phyloP scores from a whole-genome alignment of 2,329 filamentous ascomycete genomes.

The Scytalidium sp. region DNA sequence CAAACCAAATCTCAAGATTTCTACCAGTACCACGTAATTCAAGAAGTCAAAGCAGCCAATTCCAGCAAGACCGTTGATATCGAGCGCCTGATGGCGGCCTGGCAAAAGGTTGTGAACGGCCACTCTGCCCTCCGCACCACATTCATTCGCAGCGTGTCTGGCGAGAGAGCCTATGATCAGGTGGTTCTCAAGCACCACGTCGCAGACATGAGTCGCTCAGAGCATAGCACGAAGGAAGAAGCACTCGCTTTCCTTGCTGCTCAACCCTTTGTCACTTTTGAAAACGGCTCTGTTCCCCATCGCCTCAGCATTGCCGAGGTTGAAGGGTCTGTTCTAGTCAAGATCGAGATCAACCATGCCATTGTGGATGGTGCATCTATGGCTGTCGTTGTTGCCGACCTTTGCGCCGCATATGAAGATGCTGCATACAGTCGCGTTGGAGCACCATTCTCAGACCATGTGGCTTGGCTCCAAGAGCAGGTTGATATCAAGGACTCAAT shows the following conservation, averaged over 20 bases:
- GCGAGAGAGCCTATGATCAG: slow-evolving; percentile 7
- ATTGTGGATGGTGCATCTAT: slow-evolving; percentile 50
- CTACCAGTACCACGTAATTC: slow-evolving; percentile 3
- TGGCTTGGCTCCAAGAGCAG: slow-evolving; percentile 27
- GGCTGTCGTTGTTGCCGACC: slow-evolving; percentile 42
- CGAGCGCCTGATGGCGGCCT: slow-evolving; percentile 4
- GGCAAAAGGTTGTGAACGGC: slow-evolving; percentile 8
- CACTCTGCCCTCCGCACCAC: slow-evolving; percentile 11
- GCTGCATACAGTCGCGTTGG: slow-evolving; percentile 33
- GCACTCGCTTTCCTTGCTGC: background rate
- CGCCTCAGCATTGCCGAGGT: slow-evolving; percentile 42
- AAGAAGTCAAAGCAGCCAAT: background rate
- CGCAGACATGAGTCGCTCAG: background rate
- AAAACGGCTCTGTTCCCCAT: slow-evolving; percentile 35
- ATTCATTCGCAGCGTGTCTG: slow-evolving; percentile 14
- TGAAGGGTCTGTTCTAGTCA: slow-evolving; percentile 35
- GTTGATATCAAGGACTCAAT: slow-evolving; percentile 26
- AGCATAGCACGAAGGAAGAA: background rate
- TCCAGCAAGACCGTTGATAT: slow-evolving; percentile 2
- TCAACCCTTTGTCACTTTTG: background rate
- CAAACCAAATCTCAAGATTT: slow-evolving; percentile 12
- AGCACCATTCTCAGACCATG: slow-evolving; percentile 35
- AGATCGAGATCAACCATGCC: slow-evolving; percentile 48
- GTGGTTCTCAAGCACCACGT: slow-evolving; percentile 10
- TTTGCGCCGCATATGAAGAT: slow-evolving; percentile 41